phyloP scores from a whole-genome alignment of 2,329 filamentous ascomycete species.

The Sordariomycetes sp. region DNA sequence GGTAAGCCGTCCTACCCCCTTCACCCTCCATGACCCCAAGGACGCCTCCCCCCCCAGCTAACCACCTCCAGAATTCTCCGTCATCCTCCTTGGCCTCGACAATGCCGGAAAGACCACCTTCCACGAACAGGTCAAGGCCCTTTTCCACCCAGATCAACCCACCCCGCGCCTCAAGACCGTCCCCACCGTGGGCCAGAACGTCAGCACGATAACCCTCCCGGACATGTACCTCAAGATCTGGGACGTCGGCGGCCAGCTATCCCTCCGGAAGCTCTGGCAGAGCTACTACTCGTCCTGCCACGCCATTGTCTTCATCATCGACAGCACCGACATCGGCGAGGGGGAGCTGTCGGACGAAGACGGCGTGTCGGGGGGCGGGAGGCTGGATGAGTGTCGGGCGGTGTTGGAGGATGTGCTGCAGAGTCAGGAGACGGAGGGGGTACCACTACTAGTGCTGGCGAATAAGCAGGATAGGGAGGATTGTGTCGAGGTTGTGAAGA shows the following conservation, averaged over 20 bases:
- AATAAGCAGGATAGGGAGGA: constrained; percentile 98
- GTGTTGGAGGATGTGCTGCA: constrained; percentile 85
- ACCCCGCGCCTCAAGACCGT: constrained; percentile 72
- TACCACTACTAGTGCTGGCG: constrained; percentile 81
- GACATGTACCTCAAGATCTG: constrained; percentile 98
- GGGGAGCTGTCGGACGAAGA: constrained; percentile 38
- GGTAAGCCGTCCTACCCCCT: constrained; percentile 32
- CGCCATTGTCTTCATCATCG: constrained; percentile 95
- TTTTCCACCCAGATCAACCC: constrained; percentile 54
- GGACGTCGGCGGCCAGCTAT: constrained; percentile 93
- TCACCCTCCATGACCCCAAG: not conserved
- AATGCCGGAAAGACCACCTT: constrained; percentile 98
- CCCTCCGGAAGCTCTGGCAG: constrained; percentile 83
- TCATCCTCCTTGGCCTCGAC: constrained; percentile 91
- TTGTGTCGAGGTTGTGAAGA: constrained; percentile 91
- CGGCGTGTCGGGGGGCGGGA: constrained; percentile 28
- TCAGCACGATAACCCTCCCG: constrained; percentile 76
- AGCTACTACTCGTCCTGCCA: constrained; percentile 90
- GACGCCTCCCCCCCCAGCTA: constrained; percentile 1
- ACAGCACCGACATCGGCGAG: constrained; percentile 86
- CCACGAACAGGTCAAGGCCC: constrained; percentile 87
- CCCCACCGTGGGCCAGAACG: constrained; percentile 94
- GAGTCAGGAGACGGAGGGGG: constrained; percentile 76
- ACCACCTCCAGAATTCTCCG: constrained; percentile 66
- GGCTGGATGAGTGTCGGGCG: constrained; percentile 76